These are phyloP conservation scores for Penicillium dipodomyicola DNA, from an alignment of 495 filamentous ascomycete species.

Conservation along the genomic window DNA sequence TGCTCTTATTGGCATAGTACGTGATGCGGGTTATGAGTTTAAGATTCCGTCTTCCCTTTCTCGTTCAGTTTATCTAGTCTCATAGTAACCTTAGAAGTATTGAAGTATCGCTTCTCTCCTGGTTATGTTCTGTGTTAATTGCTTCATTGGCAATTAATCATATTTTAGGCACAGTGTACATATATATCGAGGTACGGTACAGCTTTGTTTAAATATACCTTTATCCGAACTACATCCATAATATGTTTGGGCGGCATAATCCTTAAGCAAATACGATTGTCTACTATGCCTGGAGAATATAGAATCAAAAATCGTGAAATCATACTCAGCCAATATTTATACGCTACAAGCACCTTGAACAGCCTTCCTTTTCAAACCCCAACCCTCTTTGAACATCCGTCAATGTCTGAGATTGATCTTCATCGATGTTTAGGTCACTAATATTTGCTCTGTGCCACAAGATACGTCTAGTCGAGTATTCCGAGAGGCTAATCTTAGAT, in stretches of 20 bases:
- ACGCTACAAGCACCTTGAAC: background rate
- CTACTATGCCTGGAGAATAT: background rate
- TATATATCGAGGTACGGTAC: too few species aligned
- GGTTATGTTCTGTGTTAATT: background rate
- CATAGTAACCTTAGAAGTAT: too few species aligned
- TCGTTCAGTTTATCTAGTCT: background rate
- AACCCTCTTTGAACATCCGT: too few species aligned
- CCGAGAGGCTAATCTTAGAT: too few species aligned
- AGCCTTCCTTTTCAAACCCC: too few species aligned
- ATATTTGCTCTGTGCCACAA: too few species aligned
- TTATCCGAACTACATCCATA: background rate
- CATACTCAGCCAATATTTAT: background rate
- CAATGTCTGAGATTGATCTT: too few species aligned
- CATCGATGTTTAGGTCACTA: too few species aligned
- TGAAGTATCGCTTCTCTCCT: background rate
- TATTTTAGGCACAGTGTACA: too few species aligned
- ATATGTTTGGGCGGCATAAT: background rate
- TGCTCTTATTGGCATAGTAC: background rate
- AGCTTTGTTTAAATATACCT: background rate
- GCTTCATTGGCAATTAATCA: background rate
- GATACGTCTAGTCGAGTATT: too few species aligned
- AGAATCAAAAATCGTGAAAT: background rate
- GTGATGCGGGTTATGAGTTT: background rate
- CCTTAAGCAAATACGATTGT: background rate
- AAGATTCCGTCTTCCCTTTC: background rate